Percentiles rank a stretch among this genome's conserved stretches.
These are phyloP conservation scores for Suhomyces guaymorum DNA, from an alignment of 1,139 yeast genomes.

Conservation along the genomic window DNA sequence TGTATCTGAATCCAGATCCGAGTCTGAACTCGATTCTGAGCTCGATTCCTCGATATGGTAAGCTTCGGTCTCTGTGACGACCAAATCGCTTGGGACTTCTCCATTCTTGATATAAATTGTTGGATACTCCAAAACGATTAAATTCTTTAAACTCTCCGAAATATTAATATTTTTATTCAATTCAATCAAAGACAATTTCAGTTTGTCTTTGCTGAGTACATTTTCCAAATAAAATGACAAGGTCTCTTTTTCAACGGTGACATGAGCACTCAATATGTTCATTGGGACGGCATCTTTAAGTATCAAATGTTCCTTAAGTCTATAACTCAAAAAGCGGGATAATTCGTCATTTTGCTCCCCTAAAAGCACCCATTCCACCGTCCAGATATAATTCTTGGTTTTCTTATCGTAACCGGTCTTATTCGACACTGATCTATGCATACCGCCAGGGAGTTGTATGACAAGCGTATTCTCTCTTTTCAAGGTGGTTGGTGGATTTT, in stretches of 20 bases:
- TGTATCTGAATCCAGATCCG: constrained; percentile 13
- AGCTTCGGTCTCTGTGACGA: constrained; percentile 19
- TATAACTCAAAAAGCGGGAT: constrained; percentile 43
- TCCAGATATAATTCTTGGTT: constrained; percentile 68
- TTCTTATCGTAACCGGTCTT: constrained; percentile 75
- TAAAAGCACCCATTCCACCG: constrained; percentile 69
- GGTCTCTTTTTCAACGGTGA: constrained; percentile 20
- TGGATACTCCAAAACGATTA: constrained; percentile 75
- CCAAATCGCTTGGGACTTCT: constrained; percentile 16
- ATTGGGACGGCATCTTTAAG: constrained; percentile 45
- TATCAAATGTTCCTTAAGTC: constrained; percentile 41
- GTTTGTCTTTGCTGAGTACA: constrained; percentile 23
- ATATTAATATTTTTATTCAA: constrained; percentile 27
- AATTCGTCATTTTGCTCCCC: constrained; percentile 25
- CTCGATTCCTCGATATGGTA: constrained; percentile 19
- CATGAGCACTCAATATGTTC: constrained; percentile 26
- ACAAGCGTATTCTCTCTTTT: constrained; percentile 44
- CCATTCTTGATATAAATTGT: constrained; percentile 50
- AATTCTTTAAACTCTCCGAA: constrained; percentile 51
- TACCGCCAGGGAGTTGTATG: constrained; percentile 64
- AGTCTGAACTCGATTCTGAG: constrained; percentile 8
- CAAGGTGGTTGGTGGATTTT: constrained; percentile 26
- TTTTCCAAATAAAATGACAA: constrained; percentile 39
- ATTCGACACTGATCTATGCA: constrained; percentile 68
- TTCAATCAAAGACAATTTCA: constrained; percentile 23